phyloP scores from a whole-genome alignment of 2,329 filamentous ascomycete species.

The Stachybotrys elegans region DNA sequence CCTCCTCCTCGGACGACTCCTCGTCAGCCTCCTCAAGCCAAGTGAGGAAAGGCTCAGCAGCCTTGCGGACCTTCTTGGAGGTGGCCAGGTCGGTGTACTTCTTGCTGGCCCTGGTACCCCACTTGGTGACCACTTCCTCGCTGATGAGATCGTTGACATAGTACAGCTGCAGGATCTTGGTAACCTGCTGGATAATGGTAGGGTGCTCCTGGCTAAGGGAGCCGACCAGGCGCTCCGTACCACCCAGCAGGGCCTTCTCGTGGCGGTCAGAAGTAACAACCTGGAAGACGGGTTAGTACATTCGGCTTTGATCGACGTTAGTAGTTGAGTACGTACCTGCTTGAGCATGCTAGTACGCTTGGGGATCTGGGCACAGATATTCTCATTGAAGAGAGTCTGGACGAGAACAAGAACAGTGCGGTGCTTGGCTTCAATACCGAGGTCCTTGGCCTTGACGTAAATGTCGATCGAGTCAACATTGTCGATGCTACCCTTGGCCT shows the following conservation, averaged over 20 bases:
- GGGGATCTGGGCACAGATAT: conserved; percentile 82
- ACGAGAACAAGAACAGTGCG: conserved; percentile 87
- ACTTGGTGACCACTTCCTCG: conserved; percentile 84
- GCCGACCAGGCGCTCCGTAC: conserved; percentile 86
- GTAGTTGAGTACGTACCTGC: conserved; percentile 53
- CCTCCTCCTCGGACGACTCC: conserved; percentile 60
- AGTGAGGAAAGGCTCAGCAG: conserved; percentile 86
- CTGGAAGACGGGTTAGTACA: conserved; percentile 35
- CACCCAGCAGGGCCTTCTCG: conserved; percentile 91
- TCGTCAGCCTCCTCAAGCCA: conserved; percentile 89
- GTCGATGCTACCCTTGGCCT: conserved; percentile 67
- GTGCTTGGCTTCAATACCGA: conserved; percentile 92
- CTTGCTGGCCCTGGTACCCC: conserved; percentile 95
- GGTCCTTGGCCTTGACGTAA: conserved; percentile 93
- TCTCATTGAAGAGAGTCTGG: conserved; percentile 89
- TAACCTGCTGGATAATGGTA: conserved; percentile 68
- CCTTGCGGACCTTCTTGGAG: conserved; percentile 94
- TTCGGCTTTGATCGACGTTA: background rate
- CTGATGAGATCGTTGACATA: conserved; percentile 86
- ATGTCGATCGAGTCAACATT: conserved; percentile 85
- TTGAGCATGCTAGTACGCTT: conserved; percentile 82
- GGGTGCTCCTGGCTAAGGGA: conserved; percentile 68
- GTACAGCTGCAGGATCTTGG: conserved; percentile 82
- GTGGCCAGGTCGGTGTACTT: conserved; percentile 89
- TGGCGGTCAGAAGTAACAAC: conserved; percentile 87